Base-by-base conservation (phyloP, 805 yeast species). In the Metschnikowia hibisci region DNA sequence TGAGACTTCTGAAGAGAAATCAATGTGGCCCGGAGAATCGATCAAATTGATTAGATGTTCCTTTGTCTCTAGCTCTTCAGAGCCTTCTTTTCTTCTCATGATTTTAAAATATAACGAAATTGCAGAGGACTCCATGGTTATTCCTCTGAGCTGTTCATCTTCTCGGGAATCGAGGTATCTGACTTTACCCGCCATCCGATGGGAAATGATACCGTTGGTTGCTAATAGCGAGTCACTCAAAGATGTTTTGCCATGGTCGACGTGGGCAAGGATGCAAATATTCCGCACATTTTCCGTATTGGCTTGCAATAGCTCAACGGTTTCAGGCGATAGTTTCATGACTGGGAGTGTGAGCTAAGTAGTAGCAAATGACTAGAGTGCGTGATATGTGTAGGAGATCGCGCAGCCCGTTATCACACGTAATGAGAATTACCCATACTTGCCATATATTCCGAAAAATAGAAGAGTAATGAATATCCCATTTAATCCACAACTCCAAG, bases 1-100 rank as follows among this genome's bases (percentile, higher is more conserved):
- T 22, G 96, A 87, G 0, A 93, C 99, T 60, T 93, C 99, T 10
- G 95, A 84, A 1, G 96, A 84, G 62, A 93, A 93, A 65, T 93
- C 99, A 46, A 93, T 88, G 57, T 93, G 99, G n/a, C 99, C 99
- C 0, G 99, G 99, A 0, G 98, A 91, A 64, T 93, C 99, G 45
- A 93, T 91, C 55, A 93, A 74, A 59, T 93, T 93, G 58, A 93
- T 84, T 43, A 93, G 67, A 63, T 87, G 86, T 57, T 93, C 96
- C 32, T 78, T 79, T 31, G 83, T 76, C 5, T 67, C 73, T 32
- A 61, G 63, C 34, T 53, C 54, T 0, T 58, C 64, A 5, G 53
- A 27, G 15, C 47, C 52, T 47, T 69, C 74, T 41, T 64, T 61
- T 14, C 57, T 48, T 45, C 71, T 62, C 48, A 82, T 66, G 3